These are phyloP conservation scores for Rhizopus microsporus DNA, from an alignment of 371 early-diverging fungal genomes.

Conservation along the genomic window DNA sequence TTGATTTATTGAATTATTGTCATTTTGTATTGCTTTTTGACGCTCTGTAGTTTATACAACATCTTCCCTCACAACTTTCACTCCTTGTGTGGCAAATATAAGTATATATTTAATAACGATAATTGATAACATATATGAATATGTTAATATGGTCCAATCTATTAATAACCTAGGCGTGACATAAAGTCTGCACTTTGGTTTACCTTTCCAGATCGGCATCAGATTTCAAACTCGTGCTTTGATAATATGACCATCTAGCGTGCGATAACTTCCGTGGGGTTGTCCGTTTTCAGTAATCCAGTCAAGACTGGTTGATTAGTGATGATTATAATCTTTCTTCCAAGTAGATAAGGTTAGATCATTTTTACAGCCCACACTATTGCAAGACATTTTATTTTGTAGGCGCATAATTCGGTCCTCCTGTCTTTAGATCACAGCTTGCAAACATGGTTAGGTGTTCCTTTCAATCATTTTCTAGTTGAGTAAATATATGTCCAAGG, in stretches of 20 bases:
- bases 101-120: too few species aligned
- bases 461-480: not conserved
- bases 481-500: not conserved
- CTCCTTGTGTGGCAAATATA: too few species aligned
- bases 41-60: too few species aligned
- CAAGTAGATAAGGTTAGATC: not conserved
- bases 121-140: too few species aligned
- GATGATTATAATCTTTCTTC: conserved; percentile 1
- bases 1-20: too few species aligned
- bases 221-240: conserved; percentile 4
- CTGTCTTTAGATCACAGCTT: not conserved
- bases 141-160: too few species aligned
- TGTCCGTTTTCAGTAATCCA: conserved; percentile 1
- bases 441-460: not conserved
- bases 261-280: not conserved
- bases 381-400: conserved; percentile 7
- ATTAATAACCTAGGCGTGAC: not conserved
- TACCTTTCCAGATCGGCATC: conserved; percentile 2
- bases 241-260: not conserved
- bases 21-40: too few species aligned
- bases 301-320: not conserved
- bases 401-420: conserved; percentile 5
- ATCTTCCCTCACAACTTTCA: too few species aligned
- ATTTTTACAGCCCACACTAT: conserved; percentile 1
- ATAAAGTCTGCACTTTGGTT: conserved; percentile 5